Base-by-base conservation (phyloP, 176 grass and related monocot genomes). In the Dactylis glomerata region DNA sequence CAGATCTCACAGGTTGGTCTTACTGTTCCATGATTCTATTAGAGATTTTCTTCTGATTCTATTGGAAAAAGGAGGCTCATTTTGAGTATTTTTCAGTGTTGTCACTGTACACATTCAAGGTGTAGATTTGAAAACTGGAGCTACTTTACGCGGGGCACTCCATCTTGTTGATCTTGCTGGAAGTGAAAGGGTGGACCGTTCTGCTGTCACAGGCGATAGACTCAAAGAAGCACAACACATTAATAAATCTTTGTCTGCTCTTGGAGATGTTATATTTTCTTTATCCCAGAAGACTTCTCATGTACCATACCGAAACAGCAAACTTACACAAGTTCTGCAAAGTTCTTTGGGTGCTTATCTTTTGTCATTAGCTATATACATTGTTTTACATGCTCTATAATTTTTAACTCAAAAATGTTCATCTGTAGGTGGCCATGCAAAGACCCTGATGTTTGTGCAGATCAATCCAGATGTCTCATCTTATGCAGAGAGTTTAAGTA, bases 161-260 rank as follows among this genome's bases (percentile, higher is more conserved):
- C 94, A 96, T 87, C 85, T 96, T 81, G 87, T 96, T 78, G 94
- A 96, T 85, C 88, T 96, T 87, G 94, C 94, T 33, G 94, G 94
- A 64, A 93, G 94, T 81, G 91, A 96, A 77, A 91, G 94, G 63
- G 91, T 96, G 38, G 86, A 96, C 61, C 82, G 89, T 73, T 96
- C 94, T 76, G 86, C 92, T 61, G 94, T 88, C 52, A 86, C 84
- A 66, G 94, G 94, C 12, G 87, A 91, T 38, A 91, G 94, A 58
- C 89, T 96, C 59, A 96, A 89, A 81, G 94, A 96, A 88, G 89
- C 94, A 55, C 91, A 96, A 38, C 86, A 93, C 61, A 96, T 96
- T 58, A 96, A 96, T 78, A 96, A 91, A 83, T 96, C 94, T 68
- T 78, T 96, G 77, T 96, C 94, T 47, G 91, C 94, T 68, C 92